Evolutionary conservation across 495 filamentous ascomycete genomes (phyloP).

Genomic region (Recurvomyces mirabilis): DNA sequence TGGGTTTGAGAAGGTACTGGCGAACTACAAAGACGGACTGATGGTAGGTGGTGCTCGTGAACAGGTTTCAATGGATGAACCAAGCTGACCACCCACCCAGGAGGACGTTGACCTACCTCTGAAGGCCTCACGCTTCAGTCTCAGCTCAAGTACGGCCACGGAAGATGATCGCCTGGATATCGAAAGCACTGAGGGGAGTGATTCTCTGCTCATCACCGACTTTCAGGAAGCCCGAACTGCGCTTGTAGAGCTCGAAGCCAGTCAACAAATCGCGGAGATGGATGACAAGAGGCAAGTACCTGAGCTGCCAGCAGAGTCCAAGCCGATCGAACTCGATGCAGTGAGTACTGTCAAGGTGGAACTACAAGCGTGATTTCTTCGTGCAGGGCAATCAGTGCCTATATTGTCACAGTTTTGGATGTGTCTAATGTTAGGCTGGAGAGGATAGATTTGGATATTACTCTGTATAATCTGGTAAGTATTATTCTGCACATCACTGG

Average conservation of each 20-base stretch:
- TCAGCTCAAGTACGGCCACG: not conserved
- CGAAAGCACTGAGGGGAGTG: not conserved
- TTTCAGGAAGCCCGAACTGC: not conserved
- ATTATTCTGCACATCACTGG: too few relatives aligned
- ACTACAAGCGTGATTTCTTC: too few relatives aligned
- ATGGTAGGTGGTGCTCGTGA: too few relatives aligned
- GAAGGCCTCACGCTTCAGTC: not conserved
- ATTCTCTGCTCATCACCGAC: not conserved
- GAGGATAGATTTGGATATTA: too few relatives aligned
- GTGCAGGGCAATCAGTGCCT: too few relatives aligned
- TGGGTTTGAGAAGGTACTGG: conserved; percentile 12
- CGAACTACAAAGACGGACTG: conserved; percentile 15
- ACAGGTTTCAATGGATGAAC: too few relatives aligned
- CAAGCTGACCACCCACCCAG: too few relatives aligned
- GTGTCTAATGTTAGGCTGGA: too few relatives aligned
- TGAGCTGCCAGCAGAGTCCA: not conserved
- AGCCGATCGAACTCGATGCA: not conserved
- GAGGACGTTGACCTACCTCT: conserved; percentile 17
- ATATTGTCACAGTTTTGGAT: too few relatives aligned
- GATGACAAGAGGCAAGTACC: not conserved
- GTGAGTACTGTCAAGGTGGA: not conserved
- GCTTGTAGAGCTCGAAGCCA: not conserved
- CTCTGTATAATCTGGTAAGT: too few relatives aligned
- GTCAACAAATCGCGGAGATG: not conserved
- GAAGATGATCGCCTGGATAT: conserved; percentile 1